Evolutionary conservation across 306 rosid genomes (phyloP), one percentile per base, ranked within the genome.

Genomic region (Fragaria nilgerrensis): DNA sequence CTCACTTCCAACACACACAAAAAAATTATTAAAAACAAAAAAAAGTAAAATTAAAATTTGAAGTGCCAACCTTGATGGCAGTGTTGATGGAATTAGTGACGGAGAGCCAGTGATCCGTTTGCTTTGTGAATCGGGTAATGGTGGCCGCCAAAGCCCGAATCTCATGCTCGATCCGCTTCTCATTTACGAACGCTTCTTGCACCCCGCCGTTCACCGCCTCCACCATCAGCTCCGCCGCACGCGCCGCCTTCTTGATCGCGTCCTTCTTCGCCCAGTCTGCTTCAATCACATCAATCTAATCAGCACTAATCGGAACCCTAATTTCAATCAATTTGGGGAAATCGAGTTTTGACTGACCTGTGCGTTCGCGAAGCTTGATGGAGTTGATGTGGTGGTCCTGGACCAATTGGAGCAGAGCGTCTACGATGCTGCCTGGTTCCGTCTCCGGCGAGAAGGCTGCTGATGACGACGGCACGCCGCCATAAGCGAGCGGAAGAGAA

Each of bases 61-160:
- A 23, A n/a, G 48, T 20, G 47, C 0, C 0, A 65, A 90, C 99
- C 97, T 95, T 95, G 58, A 95, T 85, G 48, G 92, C 96, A 14
- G 91, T 81, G 83, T 95, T 95, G 29, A 95, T 76, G 59, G 93
- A 80, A 77, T 82, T 95, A 75, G 99, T 85, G 36, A 93, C 80
- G 68, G 87, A 55, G 59, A 95, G 97, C 97, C 96, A 95, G 7
- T 95, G 97, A 87, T 92, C 97, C 11, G 97, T 89, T 81, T 90
- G 97, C 78, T 90, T 95, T 62, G 79, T 86, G 85, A 92, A 95
- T 12, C 90, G 87, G 0, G 93, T 9, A 64, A 92, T 88, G 14
- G 94, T 87, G 39, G 75, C 55, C 34, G 96, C 80, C 32, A 92
- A 74, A 29, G 88, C 78, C 86, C 97, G 87, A 86, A 85, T 92